Conservation (phyloP, 257 asterid species). For the Lithospermum erythrorhizon region DNA sequence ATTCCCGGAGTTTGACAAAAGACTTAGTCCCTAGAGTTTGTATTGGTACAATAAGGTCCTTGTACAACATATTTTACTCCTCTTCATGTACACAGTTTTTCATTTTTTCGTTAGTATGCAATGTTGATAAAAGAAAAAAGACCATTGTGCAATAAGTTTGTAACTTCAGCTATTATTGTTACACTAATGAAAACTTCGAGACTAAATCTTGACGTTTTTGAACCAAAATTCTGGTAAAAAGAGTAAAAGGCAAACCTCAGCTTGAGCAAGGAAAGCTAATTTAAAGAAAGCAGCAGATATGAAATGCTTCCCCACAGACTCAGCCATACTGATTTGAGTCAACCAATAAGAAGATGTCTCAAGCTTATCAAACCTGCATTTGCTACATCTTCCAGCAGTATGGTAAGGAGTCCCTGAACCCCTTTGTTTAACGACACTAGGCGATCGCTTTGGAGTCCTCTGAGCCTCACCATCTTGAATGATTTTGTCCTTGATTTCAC, state of each 20-base stretch:
- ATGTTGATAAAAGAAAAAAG: too few relatives aligned
- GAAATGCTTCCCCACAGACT: constrained; percentile 49
- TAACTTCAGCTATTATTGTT: too few relatives aligned
- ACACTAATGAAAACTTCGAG: too few relatives aligned
- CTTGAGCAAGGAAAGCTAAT: constrained; percentile 53
- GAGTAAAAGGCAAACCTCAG: constrained; percentile 39
- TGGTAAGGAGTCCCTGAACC: constrained; percentile 38
- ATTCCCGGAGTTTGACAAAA: too few relatives aligned
- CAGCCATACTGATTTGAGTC: constrained; percentile 65
- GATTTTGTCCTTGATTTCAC: constrained; percentile 9
- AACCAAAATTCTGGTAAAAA: too few relatives aligned
- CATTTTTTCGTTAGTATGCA: too few relatives aligned
- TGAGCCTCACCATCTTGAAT: constrained; percentile 26
- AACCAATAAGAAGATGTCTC: constrained; percentile 70
- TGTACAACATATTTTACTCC: too few relatives aligned
- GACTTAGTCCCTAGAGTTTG: too few relatives aligned
- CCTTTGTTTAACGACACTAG: constrained; percentile 24
- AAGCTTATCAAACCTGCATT: constrained; percentile 62
- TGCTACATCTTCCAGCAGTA: constrained; percentile 68
- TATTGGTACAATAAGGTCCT: too few relatives aligned
- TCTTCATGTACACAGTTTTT: too few relatives aligned
- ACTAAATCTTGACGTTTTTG: too few relatives aligned
- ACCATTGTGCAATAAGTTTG: too few relatives aligned
- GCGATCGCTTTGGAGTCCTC: constrained; percentile 30
- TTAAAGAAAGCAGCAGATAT: constrained; percentile 53